Evolutionary conservation across 1,284 basidiomycete species (phyloP).

Genomic region (Trametes hirsuta): DNA sequence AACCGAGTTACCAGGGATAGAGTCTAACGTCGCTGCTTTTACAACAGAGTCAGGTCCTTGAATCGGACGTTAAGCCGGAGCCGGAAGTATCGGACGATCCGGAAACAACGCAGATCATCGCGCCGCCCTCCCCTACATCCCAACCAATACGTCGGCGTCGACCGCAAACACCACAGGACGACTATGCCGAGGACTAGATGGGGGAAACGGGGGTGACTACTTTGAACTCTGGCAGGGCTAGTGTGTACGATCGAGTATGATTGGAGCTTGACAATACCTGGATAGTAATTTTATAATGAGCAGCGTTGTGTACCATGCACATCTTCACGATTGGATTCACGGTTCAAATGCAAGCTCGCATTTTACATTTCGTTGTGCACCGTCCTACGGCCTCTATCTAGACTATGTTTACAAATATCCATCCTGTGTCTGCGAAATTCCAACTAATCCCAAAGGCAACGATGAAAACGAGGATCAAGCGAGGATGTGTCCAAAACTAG

Average conservation of each 20-base stretch:
- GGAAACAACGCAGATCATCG: slow-evolving; percentile 1
- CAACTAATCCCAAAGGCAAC: background rate
- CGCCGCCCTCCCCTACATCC: background rate
- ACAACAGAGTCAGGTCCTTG: slow-evolving; percentile 2
- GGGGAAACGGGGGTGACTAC: background rate
- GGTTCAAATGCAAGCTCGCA: no score
- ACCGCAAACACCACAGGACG: slow-evolving; percentile 1
- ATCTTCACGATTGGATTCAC: no score
- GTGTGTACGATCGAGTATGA: background rate
- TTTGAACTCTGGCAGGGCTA: no score
- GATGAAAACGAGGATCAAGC: background rate
- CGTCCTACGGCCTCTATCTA: background rate
- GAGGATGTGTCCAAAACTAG: background rate
- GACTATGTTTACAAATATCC: background rate
- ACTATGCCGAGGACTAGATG: slow-evolving; percentile 8
- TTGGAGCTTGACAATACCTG: background rate
- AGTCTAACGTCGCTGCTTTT: background rate
- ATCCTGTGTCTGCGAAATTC: background rate
- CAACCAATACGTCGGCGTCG: slow-evolving; percentile 10
- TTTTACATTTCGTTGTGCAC: no score
- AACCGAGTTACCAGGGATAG: background rate
- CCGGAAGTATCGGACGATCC: slow-evolving; percentile 11
- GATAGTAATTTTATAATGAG: slow-evolving; percentile 3
- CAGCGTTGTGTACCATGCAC: background rate
- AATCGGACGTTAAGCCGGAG: slow-evolving; percentile 25